Evolutionary conservation across 2,329 filamentous ascomycete species (phyloP), one percentile per base, ranked within the genome.

Genomic region (Ceratocystis ficicola): DNA sequence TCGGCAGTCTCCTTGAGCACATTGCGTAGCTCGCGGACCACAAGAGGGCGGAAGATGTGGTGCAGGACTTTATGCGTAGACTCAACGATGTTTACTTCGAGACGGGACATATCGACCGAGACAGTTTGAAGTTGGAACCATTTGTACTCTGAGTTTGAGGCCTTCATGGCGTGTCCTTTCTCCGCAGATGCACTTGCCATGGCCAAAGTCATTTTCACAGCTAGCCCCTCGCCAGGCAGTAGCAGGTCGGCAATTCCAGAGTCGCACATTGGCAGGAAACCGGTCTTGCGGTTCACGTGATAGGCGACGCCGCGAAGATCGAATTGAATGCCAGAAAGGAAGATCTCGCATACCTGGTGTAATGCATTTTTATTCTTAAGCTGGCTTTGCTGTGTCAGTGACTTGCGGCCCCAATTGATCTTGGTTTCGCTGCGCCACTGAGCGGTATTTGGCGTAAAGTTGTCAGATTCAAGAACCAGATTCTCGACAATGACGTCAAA

Each of bases 111-210:
- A 71, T 90, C 86, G 22, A 95, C 89, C 50, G 88, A 81, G 79
- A 96, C 88, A 75, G 88, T 92, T 73, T 95, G 90, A 68, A 97
- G 83, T 83, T 96, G 96, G 83, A 97, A 93, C 77, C 95, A 94
- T 75, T 94, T 65, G 8, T 64, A 48, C 12, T 41, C 59, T 20
- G 65, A 30, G 30, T 25, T 46, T 4, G 60, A 44, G 44, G 55
- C 7, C 44, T 50, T 63, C 6, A 30, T n/a, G 10, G 59, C 60
- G 22, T 46, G 86, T 71, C 89, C 84, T 32, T 80, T 79, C 72
- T 96, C 91, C 22, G 79, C 81, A 73, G 86, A 83, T 64, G 93
- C 86, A 2, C 90, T 86, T 60, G 86, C 46, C 41, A 63, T 48
- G 44, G 20, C 25, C 10, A 63, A 32, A 17, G 61, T 32, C 3